Conservation (phyloP, 768 basidiomycete species). For the Tylopilus rubrobrunneus region DNA sequence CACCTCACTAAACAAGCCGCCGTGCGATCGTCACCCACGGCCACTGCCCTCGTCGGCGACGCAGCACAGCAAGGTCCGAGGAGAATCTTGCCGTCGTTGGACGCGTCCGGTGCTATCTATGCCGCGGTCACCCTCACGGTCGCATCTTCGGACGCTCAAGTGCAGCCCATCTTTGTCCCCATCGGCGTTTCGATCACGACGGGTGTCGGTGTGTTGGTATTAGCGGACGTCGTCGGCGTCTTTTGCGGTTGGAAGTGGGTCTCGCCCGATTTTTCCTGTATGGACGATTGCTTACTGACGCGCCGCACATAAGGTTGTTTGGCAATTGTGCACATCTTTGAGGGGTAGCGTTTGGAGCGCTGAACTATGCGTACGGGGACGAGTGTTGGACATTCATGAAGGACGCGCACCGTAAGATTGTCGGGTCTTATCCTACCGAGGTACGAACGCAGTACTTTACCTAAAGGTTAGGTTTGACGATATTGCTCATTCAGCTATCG, state of each 20-base stretch:
- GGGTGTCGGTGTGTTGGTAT: no score
- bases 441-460: conserved; percentile 6
- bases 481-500: no score
- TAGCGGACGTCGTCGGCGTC: no score
- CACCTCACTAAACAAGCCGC: conserved; percentile 48
- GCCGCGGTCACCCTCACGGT: conserved; percentile 70
- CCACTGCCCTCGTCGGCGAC: conserved; percentile 41
- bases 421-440: background rate
- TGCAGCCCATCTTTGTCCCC: no score
- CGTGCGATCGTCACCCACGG: no score
- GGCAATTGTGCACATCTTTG: conserved; percentile 82
- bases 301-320: conserved; percentile 26
- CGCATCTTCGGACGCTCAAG: conserved; percentile 82
- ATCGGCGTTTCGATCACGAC: no score
- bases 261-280: no score
- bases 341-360: conserved; percentile 76
- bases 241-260: conserved; percentile 81
- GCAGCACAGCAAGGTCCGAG: conserved; percentile 30
- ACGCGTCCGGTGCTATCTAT: conserved; percentile 86
- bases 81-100: conserved; percentile 63
- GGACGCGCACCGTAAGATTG: conserved; percentile 15
- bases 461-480: no score
- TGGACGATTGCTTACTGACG: background rate
- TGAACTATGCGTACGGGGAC: no score
- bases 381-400: no score